A percentile compares a stretch with the other conserved stretches of the same genome.
phyloP scores from a whole-genome alignment of 495 filamentous ascomycete genomes.

The Daldinia grandis region DNA sequence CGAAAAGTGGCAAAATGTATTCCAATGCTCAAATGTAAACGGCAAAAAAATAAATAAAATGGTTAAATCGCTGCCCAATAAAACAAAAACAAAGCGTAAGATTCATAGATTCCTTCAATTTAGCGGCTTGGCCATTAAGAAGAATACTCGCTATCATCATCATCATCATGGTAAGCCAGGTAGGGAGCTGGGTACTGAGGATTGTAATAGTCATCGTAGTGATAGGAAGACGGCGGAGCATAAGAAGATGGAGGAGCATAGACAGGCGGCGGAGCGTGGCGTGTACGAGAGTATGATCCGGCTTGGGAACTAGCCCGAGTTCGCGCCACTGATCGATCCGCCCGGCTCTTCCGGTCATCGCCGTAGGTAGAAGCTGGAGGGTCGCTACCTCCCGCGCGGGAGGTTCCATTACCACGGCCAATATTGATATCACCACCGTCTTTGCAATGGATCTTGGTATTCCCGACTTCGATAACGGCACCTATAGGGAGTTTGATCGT shows the following conservation, averaged over 20 bases:
- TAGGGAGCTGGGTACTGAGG: conserved; percentile 17
- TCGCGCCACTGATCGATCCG: conserved; percentile 50
- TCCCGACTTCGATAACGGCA: conserved; percentile 56
- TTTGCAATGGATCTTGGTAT: conserved; percentile 60
- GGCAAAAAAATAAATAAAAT: conserved; percentile 19
- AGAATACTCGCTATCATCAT: conserved; percentile 23
- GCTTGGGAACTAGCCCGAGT: conserved; percentile 53
- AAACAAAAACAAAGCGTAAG: conserved; percentile 22
- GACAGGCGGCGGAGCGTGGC: conserved; percentile 21
- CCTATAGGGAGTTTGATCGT: conserved; percentile 62
- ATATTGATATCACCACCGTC: conserved; percentile 64
- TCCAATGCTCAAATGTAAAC: conserved; percentile 31
- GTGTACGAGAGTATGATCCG: conserved; percentile 51
- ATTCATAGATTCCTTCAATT: background rate
- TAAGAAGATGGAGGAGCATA: conserved; percentile 41
- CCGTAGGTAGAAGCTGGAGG: conserved; percentile 52
- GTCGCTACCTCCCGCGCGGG: conserved; percentile 49
- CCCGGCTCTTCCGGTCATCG: conserved; percentile 55
- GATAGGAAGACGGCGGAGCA: conserved; percentile 29
- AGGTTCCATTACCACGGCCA: conserved; percentile 41
- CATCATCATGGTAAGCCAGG: conserved; percentile 15
- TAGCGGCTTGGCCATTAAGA: background rate
- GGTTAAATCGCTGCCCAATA: conserved; percentile 14
- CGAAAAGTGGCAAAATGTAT: conserved; percentile 19
- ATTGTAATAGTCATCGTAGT: conserved; percentile 33